Evolutionary conservation across 495 filamentous ascomycete genomes (phyloP), one percentile per base, ranked within the genome.

Genomic region (Patellaria atrata): DNA sequence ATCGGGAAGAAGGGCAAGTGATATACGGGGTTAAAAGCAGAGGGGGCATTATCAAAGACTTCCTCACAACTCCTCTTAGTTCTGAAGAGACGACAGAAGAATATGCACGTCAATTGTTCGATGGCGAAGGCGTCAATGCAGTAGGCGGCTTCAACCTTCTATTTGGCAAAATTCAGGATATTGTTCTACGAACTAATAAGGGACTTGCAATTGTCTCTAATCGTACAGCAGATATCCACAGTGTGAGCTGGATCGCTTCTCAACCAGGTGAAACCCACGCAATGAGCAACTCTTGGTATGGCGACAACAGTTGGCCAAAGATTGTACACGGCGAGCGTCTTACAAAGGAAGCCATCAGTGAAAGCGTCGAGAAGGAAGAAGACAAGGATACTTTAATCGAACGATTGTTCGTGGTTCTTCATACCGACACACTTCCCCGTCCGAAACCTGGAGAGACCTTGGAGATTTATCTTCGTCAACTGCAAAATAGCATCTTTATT

Each of bases 121-220:
- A 68, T 22, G 67, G 63, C 13, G 73, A 79, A 30, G 73, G 70
- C 4, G 60, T 79, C 15, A 69, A 74, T 38, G 73, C 71, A 23
- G 81, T 94, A 1, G 91, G 91, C 5, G 91, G 89, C 0, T 94
- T 96, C 60, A 91, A 77, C 30, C 64, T 97, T n/a, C 57, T 92
- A 10, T 94, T 83, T 55, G 89, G 89, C 4, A 71, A 75, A 38
- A 55, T 93, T 37, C 70, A 75, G 19, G 55, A 60, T 31, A 54
- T 53, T 17, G 49, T 48, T 10, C 38, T 44, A n/a, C 30, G 45
- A 5, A 51, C 57, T 13, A 54, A 55, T 5, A 50, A 56, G 1
- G 57, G 56, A 2, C 52, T 97, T 30, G 82, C 82, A 13, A 75
- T 96, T 40, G 71, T 97, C 27, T 89, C 80, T 27, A 97, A 97